Evolutionary conservation across 2,329 filamentous ascomycete genomes (phyloP), one percentile per base, ranked within the genome.

Genomic region (Cercospora canescens): DNA sequence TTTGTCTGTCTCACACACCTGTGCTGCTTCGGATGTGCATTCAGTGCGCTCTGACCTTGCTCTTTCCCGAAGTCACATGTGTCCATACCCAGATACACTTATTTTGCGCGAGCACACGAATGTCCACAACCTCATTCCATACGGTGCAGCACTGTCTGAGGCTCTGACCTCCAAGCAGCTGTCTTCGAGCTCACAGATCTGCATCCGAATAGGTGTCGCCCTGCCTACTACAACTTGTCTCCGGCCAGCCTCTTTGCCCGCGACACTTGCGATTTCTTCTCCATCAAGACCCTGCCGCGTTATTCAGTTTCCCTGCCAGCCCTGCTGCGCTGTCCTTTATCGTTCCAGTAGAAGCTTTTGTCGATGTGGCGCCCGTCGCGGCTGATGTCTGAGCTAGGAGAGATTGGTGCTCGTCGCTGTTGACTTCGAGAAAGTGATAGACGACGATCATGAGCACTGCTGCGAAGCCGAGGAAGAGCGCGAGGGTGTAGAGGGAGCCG

Each of bases 391-490:
- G 45, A 52, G 45, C 26, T 41, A 39, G 60, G 2, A 56, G 52
- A 12, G 55, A 14, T 39, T 63, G 12, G 41, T 69, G 69, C 30
- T 71, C 70, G 57, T 86, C 84, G n/a, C 92, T 88, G 77, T 99
- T 98, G 83, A 97, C 87, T 79, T 98, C 94, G 75, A 99, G 89
- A 82, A 96, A 98, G 80, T 98, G 93, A 81, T 99, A 98, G 30
- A 96, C 81, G 32, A 99, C 89, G 71, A 98, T 97, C 68, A 99
- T 86, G 52, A 97, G 84, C 92, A 98, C 94, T 69, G 94, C 89
- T 45, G 89, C 87, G 63, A 89, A 91, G 82, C 95, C 95, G 67
- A 99, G 91, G 79, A 97, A 94, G 79, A 98, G 89, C 79, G 95
- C 94, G 32, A 99, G 88, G 69, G 87, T 87, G 86, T 98, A 97